Base-by-base conservation (phyloP, 208 protist species). In the Balamuthia mandrillaris region DNA sequence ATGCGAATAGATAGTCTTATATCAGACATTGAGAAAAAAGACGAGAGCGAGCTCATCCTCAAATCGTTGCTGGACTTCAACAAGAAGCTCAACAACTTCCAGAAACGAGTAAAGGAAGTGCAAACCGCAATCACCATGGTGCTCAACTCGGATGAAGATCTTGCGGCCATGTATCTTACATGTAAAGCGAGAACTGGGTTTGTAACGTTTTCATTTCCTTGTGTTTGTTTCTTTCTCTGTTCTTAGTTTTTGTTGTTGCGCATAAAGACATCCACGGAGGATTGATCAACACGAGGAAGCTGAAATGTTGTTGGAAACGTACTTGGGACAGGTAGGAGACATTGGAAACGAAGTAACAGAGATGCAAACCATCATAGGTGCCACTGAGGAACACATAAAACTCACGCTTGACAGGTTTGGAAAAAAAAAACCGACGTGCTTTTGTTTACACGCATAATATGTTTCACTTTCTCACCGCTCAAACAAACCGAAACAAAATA, bases 211-310 rank as follows among this genome's bases (percentile, higher is more conserved):
- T 12, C 12, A 12, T 44, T 58, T 54, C 1, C 18, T 52, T 54
- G 5, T 54, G 16, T 0, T 45, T 5, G 6, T 7, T 18, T 24
- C 18, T n/a, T 9, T 16, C 0, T 31, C 39, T 52, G 3, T n/a
- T n/a, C n/a, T n/a, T n/a, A 5, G 16, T 35, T 56, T 78, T 9
- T 14, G 18, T 54, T 7, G 31, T 33, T 6, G 6, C 27, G 0
- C 3, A 0, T 0, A 1, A 27, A 41, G 12, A 16, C 0, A 33
- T 14, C 70, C 16, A 58, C 70, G 70, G 6, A 41, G 70, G 10
- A 79, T 37, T 18, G 70, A 79, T 21, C 70, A 79, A 10, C 70
- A 79, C 4, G 70, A 79, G 44, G 70, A 79, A 58, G 70, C 70
- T 39, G 70, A 79, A 27, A 61, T 61, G 16, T 31, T 79, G 3